A percentile compares a stretch with the other conserved stretches of the same genome.
phyloP scores from a whole-genome alignment of 441 rosid genomes.

The Populus hybrid region DNA sequence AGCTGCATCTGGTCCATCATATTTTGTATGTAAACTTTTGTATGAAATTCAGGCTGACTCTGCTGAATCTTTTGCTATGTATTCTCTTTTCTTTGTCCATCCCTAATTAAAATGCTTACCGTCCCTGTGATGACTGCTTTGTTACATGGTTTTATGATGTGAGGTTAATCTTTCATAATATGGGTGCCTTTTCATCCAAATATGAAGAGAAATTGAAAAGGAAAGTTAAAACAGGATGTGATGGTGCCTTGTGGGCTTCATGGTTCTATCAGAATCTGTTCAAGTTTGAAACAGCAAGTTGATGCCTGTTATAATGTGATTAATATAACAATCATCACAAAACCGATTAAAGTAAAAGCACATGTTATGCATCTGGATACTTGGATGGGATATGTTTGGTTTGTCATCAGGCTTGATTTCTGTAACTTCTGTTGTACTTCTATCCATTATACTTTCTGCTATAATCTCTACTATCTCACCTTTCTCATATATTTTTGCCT shows the following conservation, averaged over 20 bases:
- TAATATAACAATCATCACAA: background rate
- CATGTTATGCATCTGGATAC: slow-evolving; percentile 1
- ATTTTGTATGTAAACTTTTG: background rate
- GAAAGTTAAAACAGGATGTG: background rate
- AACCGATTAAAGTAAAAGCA: background rate
- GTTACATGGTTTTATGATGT: background rate
- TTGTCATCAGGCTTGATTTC: background rate
- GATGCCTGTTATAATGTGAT: background rate
- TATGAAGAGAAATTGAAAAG: background rate
- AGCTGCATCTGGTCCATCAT: background rate
- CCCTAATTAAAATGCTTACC: background rate
- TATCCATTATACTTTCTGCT: background rate
- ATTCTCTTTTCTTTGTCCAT: background rate
- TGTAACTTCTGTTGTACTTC: background rate
- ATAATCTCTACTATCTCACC: background rate
- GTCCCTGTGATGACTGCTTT: background rate
- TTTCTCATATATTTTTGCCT: background rate
- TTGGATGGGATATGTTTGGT: background rate
- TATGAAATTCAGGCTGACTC: background rate
- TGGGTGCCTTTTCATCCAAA: background rate
- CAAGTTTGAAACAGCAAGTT: background rate
- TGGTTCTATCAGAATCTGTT: background rate
- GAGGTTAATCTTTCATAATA: background rate
- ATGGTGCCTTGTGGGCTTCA: background rate
- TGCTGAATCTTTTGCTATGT: background rate